phyloP scores from a whole-genome alignment of 257 asterid genomes.

The Capsicum baccatum region DNA sequence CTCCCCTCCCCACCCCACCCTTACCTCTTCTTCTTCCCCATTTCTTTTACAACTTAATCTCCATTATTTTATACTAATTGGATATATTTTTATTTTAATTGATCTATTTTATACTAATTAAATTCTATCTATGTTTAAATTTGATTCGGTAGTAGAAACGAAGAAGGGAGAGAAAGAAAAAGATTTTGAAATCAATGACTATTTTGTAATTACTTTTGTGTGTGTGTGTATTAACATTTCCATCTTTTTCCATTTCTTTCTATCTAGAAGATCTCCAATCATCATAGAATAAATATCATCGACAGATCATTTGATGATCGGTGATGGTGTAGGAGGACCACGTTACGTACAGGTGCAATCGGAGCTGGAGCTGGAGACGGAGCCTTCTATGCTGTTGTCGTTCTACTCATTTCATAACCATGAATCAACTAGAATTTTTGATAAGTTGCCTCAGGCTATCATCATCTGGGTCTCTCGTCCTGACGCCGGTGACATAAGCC shows the following conservation, averaged over 20 bases:
- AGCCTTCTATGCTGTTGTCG: constrained; percentile 54
- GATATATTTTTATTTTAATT: too few relatives aligned
- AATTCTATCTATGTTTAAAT: too few relatives aligned
- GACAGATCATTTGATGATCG: constrained; percentile 66
- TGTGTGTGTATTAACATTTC: too few relatives aligned
- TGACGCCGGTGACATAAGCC: constrained; percentile 85
- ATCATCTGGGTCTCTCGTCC: constrained; percentile 85
- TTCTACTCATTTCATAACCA: constrained; percentile 49
- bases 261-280: constrained; percentile 16
- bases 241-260: background rate
- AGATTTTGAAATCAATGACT: too few relatives aligned
- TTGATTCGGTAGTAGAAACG: too few relatives aligned
- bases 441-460: constrained; percentile 73
- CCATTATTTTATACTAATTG: too few relatives aligned
- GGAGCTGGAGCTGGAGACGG: constrained; percentile 41
- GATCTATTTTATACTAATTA: too few relatives aligned
- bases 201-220: too few relatives aligned
- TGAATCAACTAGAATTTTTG: constrained; percentile 68
- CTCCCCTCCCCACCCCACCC: too few relatives aligned
- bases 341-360: constrained; percentile 59
- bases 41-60: too few relatives aligned
- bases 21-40: too few relatives aligned
- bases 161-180: too few relatives aligned
- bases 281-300: constrained; percentile 46
- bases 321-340: constrained; percentile 36